These are phyloP conservation scores for Diaporthe sp. DNA, from an alignment of 2,329 filamentous ascomycete species.

Conservation along the genomic window DNA sequence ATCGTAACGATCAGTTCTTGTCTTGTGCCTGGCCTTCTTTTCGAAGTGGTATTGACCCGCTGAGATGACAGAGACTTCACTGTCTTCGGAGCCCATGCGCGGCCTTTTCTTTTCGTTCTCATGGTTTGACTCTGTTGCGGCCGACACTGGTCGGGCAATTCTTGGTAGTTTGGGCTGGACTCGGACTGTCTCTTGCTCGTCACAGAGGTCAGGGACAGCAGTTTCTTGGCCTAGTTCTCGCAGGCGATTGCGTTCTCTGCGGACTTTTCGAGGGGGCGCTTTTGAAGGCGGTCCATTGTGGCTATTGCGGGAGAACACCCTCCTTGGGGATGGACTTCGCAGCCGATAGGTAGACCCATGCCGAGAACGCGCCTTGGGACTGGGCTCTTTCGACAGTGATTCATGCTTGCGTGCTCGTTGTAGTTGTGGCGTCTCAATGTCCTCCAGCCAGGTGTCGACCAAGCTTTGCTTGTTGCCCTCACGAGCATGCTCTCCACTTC, in stretches of 20 bases:
- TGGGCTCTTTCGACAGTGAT: neutral
- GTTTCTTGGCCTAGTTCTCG: neutral
- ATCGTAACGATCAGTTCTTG: slow-evolving; percentile 68
- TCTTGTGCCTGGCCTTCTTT: slow-evolving; percentile 64
- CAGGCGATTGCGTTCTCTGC: neutral
- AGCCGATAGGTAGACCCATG: neutral
- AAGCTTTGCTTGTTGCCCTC: slow-evolving; percentile 9
- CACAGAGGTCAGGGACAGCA: neutral
- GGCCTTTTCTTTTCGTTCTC: slow-evolving; percentile 20
- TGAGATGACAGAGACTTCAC: neutral
- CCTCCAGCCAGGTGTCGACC: slow-evolving; percentile 28
- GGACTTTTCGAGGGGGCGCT: neutral
- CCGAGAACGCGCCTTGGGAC: neutral
- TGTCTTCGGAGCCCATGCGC: neutral
- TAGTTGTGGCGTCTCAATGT: neutral
- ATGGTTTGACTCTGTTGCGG: slow-evolving; percentile 3
- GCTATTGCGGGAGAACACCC: neutral
- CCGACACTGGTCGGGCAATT: neutral
- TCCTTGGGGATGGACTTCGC: neutral
- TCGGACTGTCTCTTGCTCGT: neutral
- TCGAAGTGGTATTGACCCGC: slow-evolving; percentile 8
- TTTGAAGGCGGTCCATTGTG: neutral
- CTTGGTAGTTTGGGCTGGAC: neutral
- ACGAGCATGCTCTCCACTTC: neutral
- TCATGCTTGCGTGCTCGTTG: neutral